Evolutionary conservation across 805 yeast species (phyloP).

Genomic region (Cyberlindnera amylophila): DNA sequence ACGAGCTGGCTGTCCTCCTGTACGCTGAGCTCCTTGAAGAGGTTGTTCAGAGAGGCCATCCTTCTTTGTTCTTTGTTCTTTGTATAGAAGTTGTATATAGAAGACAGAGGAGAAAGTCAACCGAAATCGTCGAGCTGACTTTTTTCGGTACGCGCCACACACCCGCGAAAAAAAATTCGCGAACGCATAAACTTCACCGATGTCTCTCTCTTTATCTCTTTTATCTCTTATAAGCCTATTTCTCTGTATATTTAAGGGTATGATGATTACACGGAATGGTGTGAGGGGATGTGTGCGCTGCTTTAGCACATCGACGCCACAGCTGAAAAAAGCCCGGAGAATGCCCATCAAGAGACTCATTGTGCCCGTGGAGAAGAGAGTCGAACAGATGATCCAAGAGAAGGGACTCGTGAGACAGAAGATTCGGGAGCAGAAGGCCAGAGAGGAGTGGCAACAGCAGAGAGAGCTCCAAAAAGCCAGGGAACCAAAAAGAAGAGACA

Average conservation of each 20-base stretch:
- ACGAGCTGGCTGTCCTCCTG: constrained; percentile 22
- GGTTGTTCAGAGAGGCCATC: constrained; percentile 25
- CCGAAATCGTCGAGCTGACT: neutral
- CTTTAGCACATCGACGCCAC: constrained; percentile 1
- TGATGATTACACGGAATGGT: no score
- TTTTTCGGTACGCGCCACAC: no score
- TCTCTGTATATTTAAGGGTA: no score
- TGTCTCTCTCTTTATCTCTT: neutral
- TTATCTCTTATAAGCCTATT: no score
- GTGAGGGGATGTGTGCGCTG: no score
- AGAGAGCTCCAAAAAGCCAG: neutral
- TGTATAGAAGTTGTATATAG: neutral
- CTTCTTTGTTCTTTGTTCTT: neutral
- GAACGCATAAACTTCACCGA: neutral
- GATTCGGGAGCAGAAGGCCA: constrained; percentile 1
- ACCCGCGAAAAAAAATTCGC: neutral
- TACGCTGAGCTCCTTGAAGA: constrained; percentile 26
- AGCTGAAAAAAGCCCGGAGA: constrained; percentile 9
- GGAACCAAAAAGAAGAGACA: constrained; percentile 6
- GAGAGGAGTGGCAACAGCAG: neutral
- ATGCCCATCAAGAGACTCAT: constrained; percentile 19
- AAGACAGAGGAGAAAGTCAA: no score
- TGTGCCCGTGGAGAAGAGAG: constrained; percentile 13
- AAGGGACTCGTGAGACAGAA: constrained; percentile 9
- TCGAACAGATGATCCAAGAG: constrained; percentile 7